phyloP scores from a whole-genome alignment of 331 rosid genomes.

The Stylosanthes scabra region DNA sequence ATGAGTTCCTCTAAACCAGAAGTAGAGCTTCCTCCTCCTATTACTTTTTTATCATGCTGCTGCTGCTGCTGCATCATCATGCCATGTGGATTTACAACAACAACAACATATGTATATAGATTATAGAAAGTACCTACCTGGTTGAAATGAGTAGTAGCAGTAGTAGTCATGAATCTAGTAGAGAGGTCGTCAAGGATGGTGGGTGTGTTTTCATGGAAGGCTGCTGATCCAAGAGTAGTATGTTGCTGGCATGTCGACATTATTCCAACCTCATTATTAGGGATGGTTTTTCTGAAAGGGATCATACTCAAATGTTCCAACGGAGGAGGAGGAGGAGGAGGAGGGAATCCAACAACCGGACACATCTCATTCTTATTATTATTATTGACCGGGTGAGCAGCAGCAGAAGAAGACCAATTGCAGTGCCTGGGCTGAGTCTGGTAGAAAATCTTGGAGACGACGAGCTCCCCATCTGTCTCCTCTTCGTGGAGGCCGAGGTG shows the following conservation, averaged over 20 bases:
- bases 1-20: constrained; percentile 99
- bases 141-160: constrained; percentile 8
- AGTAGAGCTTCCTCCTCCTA: constrained; percentile 83
- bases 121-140: too few species aligned
- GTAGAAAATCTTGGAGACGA: constrained; percentile 92
- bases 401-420: not conserved
- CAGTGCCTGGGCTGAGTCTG: constrained; percentile 98
- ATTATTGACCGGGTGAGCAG: too few species aligned
- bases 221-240: too few species aligned
- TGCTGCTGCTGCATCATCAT: too few species aligned
- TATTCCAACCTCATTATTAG: too few species aligned
- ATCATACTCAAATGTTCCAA: too few species aligned
- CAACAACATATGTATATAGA: too few species aligned
- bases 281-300: too few species aligned
- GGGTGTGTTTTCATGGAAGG: constrained; percentile 74
- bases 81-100: constrained; percentile 38
- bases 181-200: constrained; percentile 68
- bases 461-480: constrained; percentile 97
- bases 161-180: not conserved
- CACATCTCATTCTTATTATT: too few species aligned
- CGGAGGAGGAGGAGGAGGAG: too few species aligned
- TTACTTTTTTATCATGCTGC: constrained; percentile 69
- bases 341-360: too few species aligned
- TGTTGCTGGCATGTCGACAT: too few species aligned
- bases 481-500: constrained; percentile 90